phyloP scores from a whole-genome alignment of 23 red algal species.

The Cyanidioschyzon merolae region DNA sequence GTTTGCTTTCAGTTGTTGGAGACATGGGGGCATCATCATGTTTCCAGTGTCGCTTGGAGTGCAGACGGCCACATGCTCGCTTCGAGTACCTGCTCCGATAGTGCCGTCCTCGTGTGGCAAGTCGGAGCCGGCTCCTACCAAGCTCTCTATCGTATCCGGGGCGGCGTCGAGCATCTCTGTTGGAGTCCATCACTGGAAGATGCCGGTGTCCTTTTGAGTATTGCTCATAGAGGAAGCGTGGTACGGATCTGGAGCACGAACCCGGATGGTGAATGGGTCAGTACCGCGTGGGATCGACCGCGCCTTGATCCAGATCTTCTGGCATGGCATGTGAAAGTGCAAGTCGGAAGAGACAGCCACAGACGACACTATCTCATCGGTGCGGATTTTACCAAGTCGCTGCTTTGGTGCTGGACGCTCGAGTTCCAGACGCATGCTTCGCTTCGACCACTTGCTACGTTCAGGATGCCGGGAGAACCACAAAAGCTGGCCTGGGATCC shows the following conservation, averaged over 20 bases:
- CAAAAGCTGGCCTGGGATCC: background rate
- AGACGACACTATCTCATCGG: background rate
- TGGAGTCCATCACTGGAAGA: background rate
- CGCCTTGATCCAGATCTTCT: background rate
- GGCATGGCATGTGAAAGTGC: background rate
- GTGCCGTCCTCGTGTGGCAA: background rate
- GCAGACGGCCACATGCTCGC: background rate
- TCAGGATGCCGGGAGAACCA: background rate
- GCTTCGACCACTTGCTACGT: background rate
- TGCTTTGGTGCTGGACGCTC: background rate
- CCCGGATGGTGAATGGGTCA: background rate
- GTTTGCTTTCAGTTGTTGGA: background rate
- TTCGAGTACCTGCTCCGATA: background rate
- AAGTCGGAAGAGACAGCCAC: background rate
- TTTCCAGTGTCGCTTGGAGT: background rate
- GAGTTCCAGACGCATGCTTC: background rate
- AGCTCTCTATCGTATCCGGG: background rate
- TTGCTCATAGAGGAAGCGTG: background rate
- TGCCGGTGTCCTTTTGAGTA: background rate
- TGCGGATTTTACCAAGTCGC: background rate
- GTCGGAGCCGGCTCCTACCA: background rate
- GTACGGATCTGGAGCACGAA: background rate
- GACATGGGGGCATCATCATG: background rate
- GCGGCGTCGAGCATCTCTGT: background rate
- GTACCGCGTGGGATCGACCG: background rate